Evolutionary conservation across 306 rosid species (phyloP).

Genomic region (Cotoneaster glaucophyllus): DNA sequence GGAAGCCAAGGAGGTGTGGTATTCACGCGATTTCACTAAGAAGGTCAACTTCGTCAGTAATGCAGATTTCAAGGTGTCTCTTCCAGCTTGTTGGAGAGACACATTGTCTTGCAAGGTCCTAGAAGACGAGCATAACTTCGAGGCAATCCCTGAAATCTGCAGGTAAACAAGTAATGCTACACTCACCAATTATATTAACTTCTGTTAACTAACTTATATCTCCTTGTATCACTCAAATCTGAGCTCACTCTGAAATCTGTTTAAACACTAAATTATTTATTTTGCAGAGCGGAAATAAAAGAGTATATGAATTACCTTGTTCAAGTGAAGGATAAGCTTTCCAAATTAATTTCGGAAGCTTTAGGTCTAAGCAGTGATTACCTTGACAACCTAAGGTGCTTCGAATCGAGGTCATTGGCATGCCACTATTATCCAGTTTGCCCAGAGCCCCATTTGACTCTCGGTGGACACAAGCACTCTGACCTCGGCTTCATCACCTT

Average conservation of each 20-base stretch:
- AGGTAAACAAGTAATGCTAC: neutral
- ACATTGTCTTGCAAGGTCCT: constrained; percentile 10
- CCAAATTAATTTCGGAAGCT: constrained; percentile 18
- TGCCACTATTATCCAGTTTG: constrained; percentile 22
- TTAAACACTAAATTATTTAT: no score
- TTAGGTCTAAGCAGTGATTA: constrained; percentile 16
- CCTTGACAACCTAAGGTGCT: constrained; percentile 12
- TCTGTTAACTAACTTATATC: neutral
- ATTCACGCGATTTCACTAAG: constrained; percentile 22
- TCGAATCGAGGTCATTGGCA: neutral
- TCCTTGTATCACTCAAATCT: neutral
- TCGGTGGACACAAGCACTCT: constrained; percentile 12
- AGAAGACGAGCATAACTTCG: neutral
- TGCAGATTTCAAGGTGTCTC: constrained; percentile 31
- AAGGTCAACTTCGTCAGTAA: constrained; percentile 35
- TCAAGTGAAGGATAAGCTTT: neutral
- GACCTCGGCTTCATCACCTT: constrained; percentile 20
- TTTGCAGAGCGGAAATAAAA: neutral
- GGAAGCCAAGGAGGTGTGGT: constrained; percentile 39
- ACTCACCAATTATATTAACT: neutral
- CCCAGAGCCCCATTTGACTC: constrained; percentile 18
- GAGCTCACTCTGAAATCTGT: neutral
- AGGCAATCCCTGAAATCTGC: constrained; percentile 23
- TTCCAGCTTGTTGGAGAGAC: constrained; percentile 29
- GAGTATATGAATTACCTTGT: constrained; percentile 10